These are phyloP conservation scores for Hanseniaspora lachancei DNA, from an alignment of 805 yeast species.

Conservation along the genomic window DNA sequence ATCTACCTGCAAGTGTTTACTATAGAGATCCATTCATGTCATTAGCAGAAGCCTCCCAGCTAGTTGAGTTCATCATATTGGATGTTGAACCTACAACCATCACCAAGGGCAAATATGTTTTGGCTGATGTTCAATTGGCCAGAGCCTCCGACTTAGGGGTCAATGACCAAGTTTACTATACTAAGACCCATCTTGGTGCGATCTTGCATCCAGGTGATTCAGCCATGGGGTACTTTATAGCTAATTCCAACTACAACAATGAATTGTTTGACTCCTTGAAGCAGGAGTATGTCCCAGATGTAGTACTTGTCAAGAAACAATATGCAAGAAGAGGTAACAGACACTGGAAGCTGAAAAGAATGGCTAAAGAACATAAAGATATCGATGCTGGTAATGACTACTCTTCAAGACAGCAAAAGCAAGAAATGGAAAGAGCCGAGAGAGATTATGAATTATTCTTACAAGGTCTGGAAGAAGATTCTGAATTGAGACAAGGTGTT, in stretches of 20 bases:
- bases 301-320: conserved; percentile 74
- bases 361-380: conserved; percentile 91
- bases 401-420: conserved; percentile 60
- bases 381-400: conserved; percentile 57
- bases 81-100: conserved; percentile 89
- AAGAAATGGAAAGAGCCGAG: conserved; percentile 84
- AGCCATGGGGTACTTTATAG: conserved; percentile 76
- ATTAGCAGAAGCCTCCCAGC: conserved; percentile 58
- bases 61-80: conserved; percentile 76
- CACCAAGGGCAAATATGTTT: conserved; percentile 58
- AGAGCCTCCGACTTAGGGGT: conserved; percentile 77
- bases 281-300: conserved; percentile 62
- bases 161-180: conserved; percentile 69
- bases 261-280: conserved; percentile 65
- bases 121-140: conserved; percentile 87
- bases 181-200: conserved; percentile 87
- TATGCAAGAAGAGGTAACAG: conserved; percentile 70
- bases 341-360: conserved; percentile 89
- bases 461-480: conserved; percentile 94
- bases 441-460: conserved; percentile 89
- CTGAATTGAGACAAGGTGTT: conserved; percentile 80
- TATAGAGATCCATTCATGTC: conserved; percentile 76
- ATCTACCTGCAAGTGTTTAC: conserved; percentile 53
- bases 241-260: conserved; percentile 78
- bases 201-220: conserved; percentile 94